Conservation (phyloP, 306 rosid species). For the Medicago lupulina region DNA sequence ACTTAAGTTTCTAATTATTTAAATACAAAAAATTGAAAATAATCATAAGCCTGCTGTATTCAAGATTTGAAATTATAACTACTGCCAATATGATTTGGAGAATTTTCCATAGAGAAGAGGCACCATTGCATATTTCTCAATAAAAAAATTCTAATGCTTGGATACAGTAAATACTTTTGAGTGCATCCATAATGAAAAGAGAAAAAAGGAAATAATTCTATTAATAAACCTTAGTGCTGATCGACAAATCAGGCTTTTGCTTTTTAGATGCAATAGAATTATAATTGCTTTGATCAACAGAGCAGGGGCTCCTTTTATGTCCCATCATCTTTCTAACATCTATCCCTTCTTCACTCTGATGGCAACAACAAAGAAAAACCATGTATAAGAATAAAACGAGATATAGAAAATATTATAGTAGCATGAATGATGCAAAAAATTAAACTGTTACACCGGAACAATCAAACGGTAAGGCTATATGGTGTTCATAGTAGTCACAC, state of each 20-base stretch:
- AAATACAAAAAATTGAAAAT: background rate
- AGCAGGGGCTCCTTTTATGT: conserved; percentile 80
- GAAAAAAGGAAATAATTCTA: conserved; percentile 2
- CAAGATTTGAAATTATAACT: background rate
- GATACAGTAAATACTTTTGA: background rate
- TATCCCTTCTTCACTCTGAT: conserved; percentile 73
- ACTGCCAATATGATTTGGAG: background rate
- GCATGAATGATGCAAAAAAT: conserved; percentile 14
- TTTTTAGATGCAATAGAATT: conserved; percentile 81
- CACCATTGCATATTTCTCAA: conserved; percentile 18
- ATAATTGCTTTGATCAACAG: conserved; percentile 75
- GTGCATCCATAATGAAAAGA: conserved; percentile 17
- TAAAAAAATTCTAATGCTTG: background rate
- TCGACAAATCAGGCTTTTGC: conserved; percentile 80
- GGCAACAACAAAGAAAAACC: conserved; percentile 37
- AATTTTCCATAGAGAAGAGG: conserved; percentile 16
- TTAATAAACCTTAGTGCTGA: conserved; percentile 73
- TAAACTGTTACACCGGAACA: background rate
- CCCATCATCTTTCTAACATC: conserved; percentile 83
- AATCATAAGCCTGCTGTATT: background rate
- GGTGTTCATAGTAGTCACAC: background rate
- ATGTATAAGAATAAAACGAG: conserved; percentile 10
- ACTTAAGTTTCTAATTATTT: too few relatives aligned
- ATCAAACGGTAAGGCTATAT: background rate
- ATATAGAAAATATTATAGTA: conserved; percentile 19